Evolutionary conservation across 2,329 filamentous ascomycete species (phyloP).

Genomic region (Aschersonia sp.): DNA sequence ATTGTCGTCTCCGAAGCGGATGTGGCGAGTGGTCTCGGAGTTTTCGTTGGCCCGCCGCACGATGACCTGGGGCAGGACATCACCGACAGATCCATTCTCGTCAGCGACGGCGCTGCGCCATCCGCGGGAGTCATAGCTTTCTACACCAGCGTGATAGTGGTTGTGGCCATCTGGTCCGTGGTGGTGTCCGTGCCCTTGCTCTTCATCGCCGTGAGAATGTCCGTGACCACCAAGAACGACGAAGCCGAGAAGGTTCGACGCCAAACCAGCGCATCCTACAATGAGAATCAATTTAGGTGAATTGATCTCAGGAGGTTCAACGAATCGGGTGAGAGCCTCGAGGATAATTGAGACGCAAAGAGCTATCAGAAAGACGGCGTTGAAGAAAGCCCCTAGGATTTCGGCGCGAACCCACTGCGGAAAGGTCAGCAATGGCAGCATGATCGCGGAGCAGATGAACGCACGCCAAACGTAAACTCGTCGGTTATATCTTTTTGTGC

Average conservation of each 20-base stretch:
- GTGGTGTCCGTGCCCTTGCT: conserved; percentile 37
- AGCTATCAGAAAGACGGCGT: conserved; percentile 93
- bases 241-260: conserved; percentile 80
- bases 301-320: conserved; percentile 77
- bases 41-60: conserved; percentile 31
- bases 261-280: conserved; percentile 73
- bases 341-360: conserved; percentile 93
- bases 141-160: conserved; percentile 28
- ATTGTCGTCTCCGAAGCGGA: conserved; percentile 21
- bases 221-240: conserved; percentile 88
- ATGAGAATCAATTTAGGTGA: conserved; percentile 80
- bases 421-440: conserved; percentile 9
- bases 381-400: conserved; percentile 90
- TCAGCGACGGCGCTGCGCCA: conserved; percentile 31
- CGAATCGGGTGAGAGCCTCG: conserved; percentile 81
- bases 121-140: conserved; percentile 30
- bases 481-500: conserved; percentile 76
- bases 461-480: conserved; percentile 85
- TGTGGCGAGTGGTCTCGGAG: conserved; percentile 21
- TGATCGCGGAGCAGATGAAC: conserved; percentile 16
- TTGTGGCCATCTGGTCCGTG: conserved; percentile 27
- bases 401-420: conserved; percentile 86
- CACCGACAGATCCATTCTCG: conserved; percentile 41
- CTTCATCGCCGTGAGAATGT: conserved; percentile 56
- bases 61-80: conserved; percentile 48